Evolutionary conservation across 2,329 filamentous ascomycete genomes (phyloP).

Genomic region (Xylariales sp.): DNA sequence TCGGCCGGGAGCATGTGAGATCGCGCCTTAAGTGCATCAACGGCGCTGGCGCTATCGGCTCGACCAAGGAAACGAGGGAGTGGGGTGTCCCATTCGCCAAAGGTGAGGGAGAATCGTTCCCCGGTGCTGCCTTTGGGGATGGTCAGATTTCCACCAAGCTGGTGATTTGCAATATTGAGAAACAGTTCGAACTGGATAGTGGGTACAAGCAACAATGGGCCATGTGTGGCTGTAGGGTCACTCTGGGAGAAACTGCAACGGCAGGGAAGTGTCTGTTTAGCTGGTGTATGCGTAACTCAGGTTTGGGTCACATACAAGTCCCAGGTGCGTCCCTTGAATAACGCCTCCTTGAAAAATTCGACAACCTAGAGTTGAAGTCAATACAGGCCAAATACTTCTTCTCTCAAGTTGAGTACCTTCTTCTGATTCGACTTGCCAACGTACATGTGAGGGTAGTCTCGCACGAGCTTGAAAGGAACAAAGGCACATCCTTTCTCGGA

Average conservation of each 20-base stretch:
- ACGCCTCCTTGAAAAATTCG: constrained; percentile 65
- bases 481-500: constrained; percentile 50
- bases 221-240: constrained; percentile 60
- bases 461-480: constrained; percentile 64
- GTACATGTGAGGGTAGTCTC: constrained; percentile 69
- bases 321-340: constrained; percentile 74
- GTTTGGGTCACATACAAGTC: constrained; percentile 69
- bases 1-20: constrained; percentile 55
- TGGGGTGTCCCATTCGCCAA: constrained; percentile 69
- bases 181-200: constrained; percentile 73
- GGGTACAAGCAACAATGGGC: constrained; percentile 74
- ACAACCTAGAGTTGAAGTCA: constrained; percentile 50
- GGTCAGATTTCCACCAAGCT: constrained; percentile 63
- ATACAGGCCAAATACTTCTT: constrained; percentile 1
- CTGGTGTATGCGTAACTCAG: not conserved
- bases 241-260: constrained; percentile 49
- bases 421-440: constrained; percentile 65
- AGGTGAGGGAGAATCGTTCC: constrained; percentile 70
- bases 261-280: constrained; percentile 7
- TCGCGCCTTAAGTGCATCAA: constrained; percentile 47
- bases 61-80: constrained; percentile 75
- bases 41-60: constrained; percentile 57
- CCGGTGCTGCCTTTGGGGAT: constrained; percentile 67
- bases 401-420: constrained; percentile 47
- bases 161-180: constrained; percentile 72